Evolutionary conservation across 129 eudicot species (phyloP).

Genomic region (Lonicera japonica): DNA sequence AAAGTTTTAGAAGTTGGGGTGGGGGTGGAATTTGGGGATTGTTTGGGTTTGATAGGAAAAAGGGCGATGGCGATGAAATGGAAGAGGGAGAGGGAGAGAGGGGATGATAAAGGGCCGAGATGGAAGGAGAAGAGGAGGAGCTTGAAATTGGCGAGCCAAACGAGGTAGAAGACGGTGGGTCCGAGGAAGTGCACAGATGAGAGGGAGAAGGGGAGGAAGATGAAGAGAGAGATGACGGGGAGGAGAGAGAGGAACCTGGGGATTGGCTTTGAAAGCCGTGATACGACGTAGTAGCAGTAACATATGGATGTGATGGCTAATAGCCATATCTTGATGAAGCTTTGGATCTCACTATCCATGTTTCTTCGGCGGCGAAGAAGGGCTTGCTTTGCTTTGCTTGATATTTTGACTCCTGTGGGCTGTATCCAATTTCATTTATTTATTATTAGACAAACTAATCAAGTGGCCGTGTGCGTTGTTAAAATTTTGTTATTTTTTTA

Average conservation of each 20-base stretch:
- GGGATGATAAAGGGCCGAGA: slow-evolving; percentile 1
- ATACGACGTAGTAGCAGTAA: slow-evolving; percentile 5
- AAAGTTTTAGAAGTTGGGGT: slow-evolving; percentile 2
- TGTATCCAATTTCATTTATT: too few relatives aligned
- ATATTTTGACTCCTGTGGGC: too few relatives aligned
- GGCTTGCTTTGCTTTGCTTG: too few relatives aligned
- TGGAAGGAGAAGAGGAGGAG: slow-evolving; percentile 43
- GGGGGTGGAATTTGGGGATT: background rate
- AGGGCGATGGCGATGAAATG: slow-evolving; percentile 34
- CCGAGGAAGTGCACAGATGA: slow-evolving; percentile 17
- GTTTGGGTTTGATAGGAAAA: slow-evolving; percentile 45
- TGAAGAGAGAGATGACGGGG: background rate
- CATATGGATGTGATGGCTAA: slow-evolving; percentile 2
- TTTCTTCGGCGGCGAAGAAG: too few relatives aligned
- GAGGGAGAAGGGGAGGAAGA: background rate
- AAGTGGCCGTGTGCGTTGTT: too few relatives aligned
- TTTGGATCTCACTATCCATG: background rate
- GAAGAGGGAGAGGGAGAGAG: background rate
- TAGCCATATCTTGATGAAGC: slow-evolving; percentile 9
- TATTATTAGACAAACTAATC: too few relatives aligned
- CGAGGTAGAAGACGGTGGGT: slow-evolving; percentile 37
- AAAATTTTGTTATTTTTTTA: too few relatives aligned
- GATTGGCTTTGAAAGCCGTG: background rate
- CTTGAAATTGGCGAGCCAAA: slow-evolving; percentile 48
- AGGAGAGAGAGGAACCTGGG: background rate